Evolutionary conservation across 306 rosid species (phyloP).

Genomic region (Lablab purpureus): DNA sequence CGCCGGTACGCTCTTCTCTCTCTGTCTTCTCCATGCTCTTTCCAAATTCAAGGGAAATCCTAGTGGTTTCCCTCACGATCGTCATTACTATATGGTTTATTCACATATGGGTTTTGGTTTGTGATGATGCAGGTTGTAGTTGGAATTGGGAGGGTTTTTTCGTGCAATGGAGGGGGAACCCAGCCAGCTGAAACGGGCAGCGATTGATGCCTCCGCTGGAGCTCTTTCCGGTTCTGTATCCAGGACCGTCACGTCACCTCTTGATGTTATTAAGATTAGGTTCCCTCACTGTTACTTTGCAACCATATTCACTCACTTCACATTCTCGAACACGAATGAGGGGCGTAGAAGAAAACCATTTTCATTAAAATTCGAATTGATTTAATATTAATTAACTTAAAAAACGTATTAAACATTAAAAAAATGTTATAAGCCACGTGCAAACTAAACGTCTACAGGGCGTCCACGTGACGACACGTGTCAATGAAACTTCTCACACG

Average conservation of each 20-base stretch:
- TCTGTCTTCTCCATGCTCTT: no score
- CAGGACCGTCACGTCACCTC: slow-evolving; percentile 87
- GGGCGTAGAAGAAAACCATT: no score
- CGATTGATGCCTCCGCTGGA: slow-evolving; percentile 77
- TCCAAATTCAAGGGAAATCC: slow-evolving; percentile 15
- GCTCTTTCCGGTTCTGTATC: slow-evolving; percentile 87
- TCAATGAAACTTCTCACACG: no score
- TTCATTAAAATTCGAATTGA: no score
- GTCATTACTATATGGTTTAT: background rate
- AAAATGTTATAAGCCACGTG: no score
- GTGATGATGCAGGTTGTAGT: slow-evolving; percentile 50
- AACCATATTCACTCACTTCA: no score
- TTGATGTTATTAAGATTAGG: slow-evolving; percentile 96
- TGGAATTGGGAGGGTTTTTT: slow-evolving; percentile 42
- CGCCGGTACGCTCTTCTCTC: slow-evolving; percentile 36
- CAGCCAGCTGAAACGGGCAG: slow-evolving; percentile 72
- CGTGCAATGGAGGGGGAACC: slow-evolving; percentile 83
- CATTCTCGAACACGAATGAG: no score
- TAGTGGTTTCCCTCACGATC: slow-evolving; percentile 8
- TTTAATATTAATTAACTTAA: no score
- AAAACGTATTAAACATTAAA: no score
- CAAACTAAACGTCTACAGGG: no score
- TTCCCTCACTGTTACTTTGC: no score
- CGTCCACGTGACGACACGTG: no score
- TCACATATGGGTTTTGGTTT: background rate